A percentile compares a stretch with the other conserved stretches of the same genome.
Conservation (phyloP, 176 grass and related monocot genomes). For the Olyra latifolia region DNA sequence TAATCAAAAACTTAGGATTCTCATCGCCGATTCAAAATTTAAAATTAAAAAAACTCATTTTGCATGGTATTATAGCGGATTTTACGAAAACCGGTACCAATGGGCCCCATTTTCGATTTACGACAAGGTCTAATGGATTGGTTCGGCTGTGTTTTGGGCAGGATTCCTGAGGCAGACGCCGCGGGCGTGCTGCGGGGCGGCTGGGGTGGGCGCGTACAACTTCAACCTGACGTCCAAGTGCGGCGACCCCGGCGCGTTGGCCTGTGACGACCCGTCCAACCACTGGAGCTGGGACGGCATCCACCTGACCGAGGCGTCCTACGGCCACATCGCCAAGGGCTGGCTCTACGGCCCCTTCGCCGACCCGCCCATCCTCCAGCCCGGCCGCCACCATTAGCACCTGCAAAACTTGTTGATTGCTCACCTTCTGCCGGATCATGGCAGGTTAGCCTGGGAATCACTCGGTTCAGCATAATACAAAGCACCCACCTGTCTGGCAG, state of each 20-base stretch:
- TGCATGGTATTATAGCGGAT: too few species aligned
- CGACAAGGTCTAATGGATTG: neutral
- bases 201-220: constrained; percentile 58
- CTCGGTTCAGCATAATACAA: too few species aligned
- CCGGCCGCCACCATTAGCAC: neutral
- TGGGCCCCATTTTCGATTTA: too few species aligned
- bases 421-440: too few species aligned
- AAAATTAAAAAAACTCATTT: too few species aligned
- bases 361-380: constrained; percentile 55
- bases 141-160: neutral
- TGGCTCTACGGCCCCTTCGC: constrained; percentile 79
- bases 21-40: too few species aligned
- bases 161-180: constrained; percentile 59
- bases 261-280: constrained; percentile 53
- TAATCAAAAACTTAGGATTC: too few species aligned
- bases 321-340: constrained; percentile 72
- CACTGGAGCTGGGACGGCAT: constrained; percentile 79
- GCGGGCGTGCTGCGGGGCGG: constrained; percentile 60
- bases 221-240: constrained; percentile 72
- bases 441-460: too few species aligned
- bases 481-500: too few species aligned
- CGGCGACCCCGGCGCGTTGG: constrained; percentile 39
- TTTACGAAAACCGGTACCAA: too few species aligned
- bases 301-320: constrained; percentile 60
- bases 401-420: too few species aligned